Base-by-base conservation (phyloP, 192 early-diverging fungal genomes). In the Coemansia sp. region DNA sequence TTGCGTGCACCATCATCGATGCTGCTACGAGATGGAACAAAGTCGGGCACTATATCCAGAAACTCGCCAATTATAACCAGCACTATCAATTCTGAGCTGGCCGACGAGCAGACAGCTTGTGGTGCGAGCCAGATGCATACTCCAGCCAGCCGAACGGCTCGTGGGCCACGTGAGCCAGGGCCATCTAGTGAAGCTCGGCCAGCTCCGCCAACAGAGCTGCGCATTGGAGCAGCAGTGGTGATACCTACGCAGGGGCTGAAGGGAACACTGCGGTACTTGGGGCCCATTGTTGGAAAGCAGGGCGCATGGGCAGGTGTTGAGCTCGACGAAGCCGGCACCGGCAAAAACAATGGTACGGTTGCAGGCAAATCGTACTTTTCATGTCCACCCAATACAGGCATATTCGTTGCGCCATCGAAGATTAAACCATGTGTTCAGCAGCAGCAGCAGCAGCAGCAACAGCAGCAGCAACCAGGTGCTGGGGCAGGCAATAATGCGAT, bases 221-320 rank as follows among this genome's bases (percentile, higher is more conserved):
- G 58, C 7, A 62, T 58, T 43, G 84, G 85, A 10, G 83, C 85
- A 21, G 66, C 81, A n/a, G 86, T 91, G 11, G 62, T 76, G 48
- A 82, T 89, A 4, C 82, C 84, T 5, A 78, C 79, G 20, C 81
- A 84, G 63, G 67, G 60, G 0, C 47, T 87, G 15, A 60, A 76
- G 11, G 90, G 90, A 42, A 86, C 83, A 15, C 66, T 92, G 12
- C 81, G 78, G 20, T 92, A 80, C 55, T 50, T 92, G n/a, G 90
- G 90, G 11, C 80, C 85, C 1, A 82, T 86, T 31, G 76, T 86
- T 26, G 85, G 86, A 51, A 90, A 90, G 69, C 78, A 83, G 23
- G 90, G 89, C 2, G 80, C 72, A 4, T 92, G 88, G 88, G 90
- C 88, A 18, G 90, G 90, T 32, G 79, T 92, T 51, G 87, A 88